These are phyloP conservation scores for Botryotinia narcissicola DNA, from an alignment of 2,329 filamentous ascomycete species.

Conservation along the genomic window DNA sequence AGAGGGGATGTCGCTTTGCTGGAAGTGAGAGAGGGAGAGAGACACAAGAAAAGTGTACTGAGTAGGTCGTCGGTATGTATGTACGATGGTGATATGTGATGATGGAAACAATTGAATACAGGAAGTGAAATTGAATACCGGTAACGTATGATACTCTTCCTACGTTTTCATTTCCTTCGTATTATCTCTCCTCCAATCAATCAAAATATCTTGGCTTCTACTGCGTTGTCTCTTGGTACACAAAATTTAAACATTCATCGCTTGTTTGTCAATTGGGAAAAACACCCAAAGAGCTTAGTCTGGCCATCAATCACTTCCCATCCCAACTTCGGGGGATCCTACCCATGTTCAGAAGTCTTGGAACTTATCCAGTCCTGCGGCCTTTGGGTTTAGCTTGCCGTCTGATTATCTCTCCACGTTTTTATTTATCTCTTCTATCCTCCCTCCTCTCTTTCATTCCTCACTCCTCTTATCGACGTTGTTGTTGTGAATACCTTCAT, in stretches of 20 bases:
- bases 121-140: neutral
- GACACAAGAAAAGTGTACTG: neutral
- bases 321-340: constrained; percentile 10
- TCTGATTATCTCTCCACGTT: constrained; percentile 13
- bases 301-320: constrained; percentile 10
- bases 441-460: constrained; percentile 33
- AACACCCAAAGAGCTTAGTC: neutral
- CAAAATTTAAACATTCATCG: constrained; percentile 15
- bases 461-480: constrained; percentile 21
- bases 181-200: neutral
- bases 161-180: neutral
- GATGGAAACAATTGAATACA: neutral
- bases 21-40: neutral
- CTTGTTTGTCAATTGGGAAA: neutral
- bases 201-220: constrained; percentile 9
- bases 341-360: constrained; percentile 13
- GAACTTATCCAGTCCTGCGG: neutral
- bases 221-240: constrained; percentile 2
- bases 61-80: neutral
- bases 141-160: neutral
- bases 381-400: constrained; percentile 1
- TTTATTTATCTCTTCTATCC: constrained; percentile 10
- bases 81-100: neutral
- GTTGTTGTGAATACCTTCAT: constrained; percentile 22
- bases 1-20: neutral